These are phyloP conservation scores for Juglanconis sp. DNA, from an alignment of 2,329 filamentous ascomycete species.

Conservation along the genomic window DNA sequence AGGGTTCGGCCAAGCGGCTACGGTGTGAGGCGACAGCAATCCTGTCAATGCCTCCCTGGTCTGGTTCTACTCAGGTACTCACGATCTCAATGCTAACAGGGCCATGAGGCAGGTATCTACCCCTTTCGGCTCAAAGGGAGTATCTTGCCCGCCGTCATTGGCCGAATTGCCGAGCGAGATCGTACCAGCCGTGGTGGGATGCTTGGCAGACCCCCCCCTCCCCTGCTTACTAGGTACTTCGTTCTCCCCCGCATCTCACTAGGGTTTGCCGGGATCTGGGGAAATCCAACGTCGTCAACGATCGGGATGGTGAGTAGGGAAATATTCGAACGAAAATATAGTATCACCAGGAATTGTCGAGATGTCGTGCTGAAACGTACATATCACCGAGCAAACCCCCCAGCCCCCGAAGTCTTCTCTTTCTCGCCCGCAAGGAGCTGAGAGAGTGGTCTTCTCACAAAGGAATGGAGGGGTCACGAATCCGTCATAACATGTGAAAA, in stretches of 20 bases:
- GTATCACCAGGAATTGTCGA: neutral
- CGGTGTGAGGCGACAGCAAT: conserved; percentile 9
- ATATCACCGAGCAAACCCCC: no score
- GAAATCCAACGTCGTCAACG: neutral
- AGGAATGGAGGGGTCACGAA: neutral
- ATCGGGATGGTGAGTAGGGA: neutral
- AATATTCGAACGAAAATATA: neutral
- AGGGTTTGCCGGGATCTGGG: conserved; percentile 5
- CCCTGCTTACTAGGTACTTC: neutral
- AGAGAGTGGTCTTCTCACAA: neutral
- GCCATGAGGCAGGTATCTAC: conserved; percentile 6
- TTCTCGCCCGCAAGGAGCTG: neutral
- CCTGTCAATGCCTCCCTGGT: conserved; percentile 11
- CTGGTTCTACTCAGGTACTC: neutral
- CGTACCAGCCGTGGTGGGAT: neutral
- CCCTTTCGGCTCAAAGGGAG: conserved; percentile 36
- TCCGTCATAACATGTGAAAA: conserved; percentile 11
- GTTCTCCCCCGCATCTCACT: conserved; percentile 13
- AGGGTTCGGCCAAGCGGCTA: conserved; percentile 33
- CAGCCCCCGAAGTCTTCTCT: no score
- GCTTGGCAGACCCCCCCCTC: conserved; percentile 10
- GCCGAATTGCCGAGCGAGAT: conserved; percentile 41
- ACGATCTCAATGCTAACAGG: neutral
- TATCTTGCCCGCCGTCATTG: conserved; percentile 36
- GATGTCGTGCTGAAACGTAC: no score